Evolutionary conservation across 164 flowering plant genomes (phyloP).

Genomic region (Buxus sempervirens): DNA sequence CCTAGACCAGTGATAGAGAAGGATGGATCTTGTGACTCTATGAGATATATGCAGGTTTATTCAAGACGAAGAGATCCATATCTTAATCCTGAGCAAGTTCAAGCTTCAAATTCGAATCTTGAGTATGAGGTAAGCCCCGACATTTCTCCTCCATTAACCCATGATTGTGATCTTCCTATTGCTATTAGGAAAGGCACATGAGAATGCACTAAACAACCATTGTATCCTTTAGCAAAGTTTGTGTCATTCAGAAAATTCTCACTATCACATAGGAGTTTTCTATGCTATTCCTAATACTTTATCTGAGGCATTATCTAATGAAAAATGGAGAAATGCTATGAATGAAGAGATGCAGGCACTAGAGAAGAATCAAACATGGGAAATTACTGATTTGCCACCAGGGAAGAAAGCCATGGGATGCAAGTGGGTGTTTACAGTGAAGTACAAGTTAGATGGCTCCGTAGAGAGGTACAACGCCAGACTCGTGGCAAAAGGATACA

Average conservation of each 20-base stretch:
- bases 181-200: not conserved
- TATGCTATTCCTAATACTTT: slow-evolving; percentile 12
- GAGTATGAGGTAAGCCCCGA: slow-evolving; percentile 7
- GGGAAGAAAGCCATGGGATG: slow-evolving; percentile 8
- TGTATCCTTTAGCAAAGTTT: slow-evolving; percentile 2
- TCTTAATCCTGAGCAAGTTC: too few relatives aligned
- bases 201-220: not conserved
- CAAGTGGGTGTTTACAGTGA: not conserved
- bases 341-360: slow-evolving; percentile 11
- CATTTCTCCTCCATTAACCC: not conserved
- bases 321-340: slow-evolving; percentile 22
- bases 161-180: not conserved
- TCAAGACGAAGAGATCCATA: too few relatives aligned
- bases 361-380: slow-evolving; percentile 11
- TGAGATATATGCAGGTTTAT: too few relatives aligned
- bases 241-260: slow-evolving; percentile 4
- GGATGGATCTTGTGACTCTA: too few relatives aligned
- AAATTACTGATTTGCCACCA: not conserved
- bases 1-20: too few relatives aligned
- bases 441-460: not conserved
- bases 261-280: slow-evolving; percentile 13
- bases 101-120: too few relatives aligned
- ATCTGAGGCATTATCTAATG: slow-evolving; percentile 19
- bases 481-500: not conserved
- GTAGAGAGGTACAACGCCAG: not conserved